phyloP scores from a whole-genome alignment of 331 rosid species.

The Prunus yedoensis region DNA sequence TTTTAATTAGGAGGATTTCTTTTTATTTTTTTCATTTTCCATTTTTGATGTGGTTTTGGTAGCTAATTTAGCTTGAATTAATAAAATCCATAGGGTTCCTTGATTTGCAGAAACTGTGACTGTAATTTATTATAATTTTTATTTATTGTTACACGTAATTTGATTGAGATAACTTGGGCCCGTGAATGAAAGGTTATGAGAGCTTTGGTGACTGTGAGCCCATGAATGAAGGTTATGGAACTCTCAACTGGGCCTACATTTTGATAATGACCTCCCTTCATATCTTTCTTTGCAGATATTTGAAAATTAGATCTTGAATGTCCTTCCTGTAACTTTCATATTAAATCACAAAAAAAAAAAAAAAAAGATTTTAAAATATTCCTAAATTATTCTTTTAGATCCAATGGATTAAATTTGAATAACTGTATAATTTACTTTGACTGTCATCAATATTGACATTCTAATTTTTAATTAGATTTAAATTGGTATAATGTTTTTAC shows the following conservation, averaged over 20 bases:
- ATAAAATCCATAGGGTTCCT: background rate
- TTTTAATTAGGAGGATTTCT: background rate
- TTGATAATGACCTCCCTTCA: background rate
- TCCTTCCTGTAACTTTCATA: background rate
- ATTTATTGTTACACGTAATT: too few relatives aligned
- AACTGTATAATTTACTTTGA: too few relatives aligned
- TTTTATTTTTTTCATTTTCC: background rate
- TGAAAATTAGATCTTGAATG: too few relatives aligned
- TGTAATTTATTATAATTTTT: background rate
- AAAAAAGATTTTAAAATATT: background rate
- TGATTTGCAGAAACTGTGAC: background rate
- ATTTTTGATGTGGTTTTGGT: background rate
- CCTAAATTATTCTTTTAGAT: too few relatives aligned
- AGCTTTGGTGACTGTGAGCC: background rate
- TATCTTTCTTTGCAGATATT: too few relatives aligned
- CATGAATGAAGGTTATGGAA: background rate
- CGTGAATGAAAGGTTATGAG: background rate
- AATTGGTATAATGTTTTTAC: too few relatives aligned
- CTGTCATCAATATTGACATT: too few relatives aligned
- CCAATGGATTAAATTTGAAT: too few relatives aligned
- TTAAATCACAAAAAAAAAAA: background rate
- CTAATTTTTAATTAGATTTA: too few relatives aligned
- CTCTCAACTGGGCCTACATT: background rate
- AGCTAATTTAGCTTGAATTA: background rate
- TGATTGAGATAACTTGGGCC: background rate